phyloP scores from a whole-genome alignment of 192 early-diverging fungal genomes.

The Pilaira anomala region DNA sequence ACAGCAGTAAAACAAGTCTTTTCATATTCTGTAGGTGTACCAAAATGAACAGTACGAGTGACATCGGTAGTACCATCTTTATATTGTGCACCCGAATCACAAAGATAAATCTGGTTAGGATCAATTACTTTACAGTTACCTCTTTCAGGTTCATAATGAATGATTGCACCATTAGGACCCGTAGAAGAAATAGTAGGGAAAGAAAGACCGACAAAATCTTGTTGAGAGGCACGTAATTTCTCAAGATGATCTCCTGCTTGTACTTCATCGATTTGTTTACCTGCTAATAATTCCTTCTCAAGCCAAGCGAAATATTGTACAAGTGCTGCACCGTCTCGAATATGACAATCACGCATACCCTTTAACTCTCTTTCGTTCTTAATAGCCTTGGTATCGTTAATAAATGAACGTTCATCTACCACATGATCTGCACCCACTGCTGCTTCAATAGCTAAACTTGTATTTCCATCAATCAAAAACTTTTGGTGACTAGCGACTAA shows the following conservation, averaged over 20 bases:
- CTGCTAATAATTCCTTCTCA: slow-evolving; percentile 78
- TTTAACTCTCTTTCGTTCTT: slow-evolving; percentile 89
- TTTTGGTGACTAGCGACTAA: slow-evolving; percentile 29
- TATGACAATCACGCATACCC: slow-evolving; percentile 89
- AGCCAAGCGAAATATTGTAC: slow-evolving; percentile 91
- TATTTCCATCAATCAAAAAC: slow-evolving; percentile 59
- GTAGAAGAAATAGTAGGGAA: slow-evolving; percentile 96
- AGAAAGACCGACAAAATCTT: slow-evolving; percentile 85
- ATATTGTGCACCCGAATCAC: slow-evolving; percentile 97
- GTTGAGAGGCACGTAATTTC: slow-evolving; percentile 64
- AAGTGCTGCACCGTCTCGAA: slow-evolving; percentile 85
- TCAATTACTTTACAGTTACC: slow-evolving; percentile 75
- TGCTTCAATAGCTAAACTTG: slow-evolving; percentile 69
- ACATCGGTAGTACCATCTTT: slow-evolving; percentile 94
- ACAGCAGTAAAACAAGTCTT: slow-evolving; percentile 96
- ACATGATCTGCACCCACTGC: slow-evolving; percentile 65
- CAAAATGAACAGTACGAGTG: slow-evolving; percentile 93
- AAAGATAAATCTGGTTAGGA: slow-evolving; percentile 78
- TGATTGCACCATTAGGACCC: slow-evolving; percentile 93
- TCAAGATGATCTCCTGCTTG: slow-evolving; percentile 84
- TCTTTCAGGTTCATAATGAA: slow-evolving; percentile 91
- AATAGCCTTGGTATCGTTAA: slow-evolving; percentile 82
- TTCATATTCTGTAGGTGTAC: slow-evolving; percentile 75
- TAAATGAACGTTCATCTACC: slow-evolving; percentile 58
- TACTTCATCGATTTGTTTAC: slow-evolving; percentile 70